These are phyloP conservation scores for Raffaelea ambrosiae DNA, from an alignment of 2,329 filamentous ascomycete genomes.

Conservation along the genomic window DNA sequence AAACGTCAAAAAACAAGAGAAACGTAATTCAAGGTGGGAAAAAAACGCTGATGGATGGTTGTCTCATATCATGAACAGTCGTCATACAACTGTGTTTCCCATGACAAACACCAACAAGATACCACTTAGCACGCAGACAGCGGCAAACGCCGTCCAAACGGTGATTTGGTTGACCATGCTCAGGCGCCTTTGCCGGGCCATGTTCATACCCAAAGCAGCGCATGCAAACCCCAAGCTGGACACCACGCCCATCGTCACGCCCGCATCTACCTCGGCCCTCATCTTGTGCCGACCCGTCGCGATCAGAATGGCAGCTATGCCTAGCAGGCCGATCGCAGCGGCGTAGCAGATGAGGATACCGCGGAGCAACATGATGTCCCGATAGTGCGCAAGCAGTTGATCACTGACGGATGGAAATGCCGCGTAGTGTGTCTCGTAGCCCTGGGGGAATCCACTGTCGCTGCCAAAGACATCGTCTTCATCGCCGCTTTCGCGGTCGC, in stretches of 20 bases:
- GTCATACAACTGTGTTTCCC: constrained; percentile 22
- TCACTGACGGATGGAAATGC: constrained; percentile 42
- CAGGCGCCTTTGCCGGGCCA: constrained; percentile 40
- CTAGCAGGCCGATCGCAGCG: constrained; percentile 53
- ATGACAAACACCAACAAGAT: constrained; percentile 43
- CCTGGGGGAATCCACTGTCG: constrained; percentile 37
- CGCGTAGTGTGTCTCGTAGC: constrained; percentile 47
- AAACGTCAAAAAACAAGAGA: background rate
- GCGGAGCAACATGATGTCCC: constrained; percentile 47
- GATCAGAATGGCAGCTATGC: constrained; percentile 57
- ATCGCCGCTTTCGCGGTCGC: constrained; percentile 33
- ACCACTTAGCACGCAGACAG: constrained; percentile 40
- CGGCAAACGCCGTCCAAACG: constrained; percentile 33
- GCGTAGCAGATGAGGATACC: constrained; percentile 45
- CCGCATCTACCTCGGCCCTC: constrained; percentile 63
- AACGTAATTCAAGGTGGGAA: too few species aligned
- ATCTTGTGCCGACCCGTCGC: constrained; percentile 59
- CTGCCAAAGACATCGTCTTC: constrained; percentile 23
- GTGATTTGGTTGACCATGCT: constrained; percentile 33
- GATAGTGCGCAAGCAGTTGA: constrained; percentile 39
- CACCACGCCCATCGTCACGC: constrained; percentile 61
- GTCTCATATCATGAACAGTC: background rate
- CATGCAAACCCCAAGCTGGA: constrained; percentile 57
- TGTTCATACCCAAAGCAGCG: constrained; percentile 49
- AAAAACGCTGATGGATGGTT: background rate